Evolutionary conservation across 1,284 basidiomycete species (phyloP), one percentile per base, ranked within the genome.

Genomic region (Marasmius tenuissimus): DNA sequence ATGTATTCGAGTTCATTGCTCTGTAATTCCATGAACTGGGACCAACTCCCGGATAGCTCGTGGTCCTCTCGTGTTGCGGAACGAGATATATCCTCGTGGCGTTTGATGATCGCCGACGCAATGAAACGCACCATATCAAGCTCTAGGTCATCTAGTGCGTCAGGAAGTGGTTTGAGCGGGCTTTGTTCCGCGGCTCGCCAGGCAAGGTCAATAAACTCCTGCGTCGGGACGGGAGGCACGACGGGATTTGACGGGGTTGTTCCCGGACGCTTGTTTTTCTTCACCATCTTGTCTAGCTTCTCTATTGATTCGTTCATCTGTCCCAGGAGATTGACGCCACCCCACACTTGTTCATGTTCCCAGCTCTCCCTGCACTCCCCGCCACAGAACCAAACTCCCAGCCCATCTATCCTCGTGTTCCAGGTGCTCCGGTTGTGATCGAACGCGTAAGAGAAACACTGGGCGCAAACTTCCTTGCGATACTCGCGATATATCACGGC

Each of bases 401-500:
- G 71, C 18, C 72, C 71, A 22, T 70, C 66, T 11, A 61, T 67
- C 60, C 72, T 76, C 64, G 83, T 68, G 50, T 67, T 76, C 84
- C 84, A 85, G 10, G 77, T 72, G 55, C 72, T 76, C 65, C 72
- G 72, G 33, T 73, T 68, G 42, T 72, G 69, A 57, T 84, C 85
- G 61, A 82, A 81, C 38, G 85, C 78, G 66, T 88, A 87, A 42
- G 79, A 76, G 69, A 86, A 88, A 70, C 87, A 89, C 67, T 81
- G 75, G 11, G 80, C 81, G 65, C 87, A 89, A 57, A 87, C 85
- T 70, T 87, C 86, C 69, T 83, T 86, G 52, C 85, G 78, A 65
- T 87, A 88, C 62, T 78, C 78, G 61, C 75, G 80, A 68, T 80
- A 81, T 49, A 86, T 75, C 40, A 84, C 81, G 33, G 75, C 75